Evolutionary conservation across 371 early-diverging fungal genomes (phyloP).

Genomic region (Saksenaea oblongispora): DNA sequence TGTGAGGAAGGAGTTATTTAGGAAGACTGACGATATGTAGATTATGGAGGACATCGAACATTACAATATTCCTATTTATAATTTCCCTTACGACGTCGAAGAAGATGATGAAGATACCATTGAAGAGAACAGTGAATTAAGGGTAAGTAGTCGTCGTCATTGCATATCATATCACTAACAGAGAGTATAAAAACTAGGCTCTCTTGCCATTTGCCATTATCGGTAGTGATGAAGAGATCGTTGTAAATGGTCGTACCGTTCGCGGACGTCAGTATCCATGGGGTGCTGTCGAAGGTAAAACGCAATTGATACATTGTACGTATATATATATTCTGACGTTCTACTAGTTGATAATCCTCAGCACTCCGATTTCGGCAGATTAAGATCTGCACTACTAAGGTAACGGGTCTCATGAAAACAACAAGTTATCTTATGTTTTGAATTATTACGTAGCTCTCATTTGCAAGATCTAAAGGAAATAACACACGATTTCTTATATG

Average conservation of each 20-base stretch:
- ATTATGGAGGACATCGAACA: constrained; percentile 92
- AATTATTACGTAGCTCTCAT: constrained; percentile 71
- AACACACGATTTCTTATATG: constrained; percentile 85
- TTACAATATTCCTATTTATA: constrained; percentile 90
- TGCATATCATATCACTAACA: background rate
- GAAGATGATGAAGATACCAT: constrained; percentile 93
- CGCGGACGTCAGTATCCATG: constrained; percentile 99
- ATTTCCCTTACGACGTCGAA: constrained; percentile 76
- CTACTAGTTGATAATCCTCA: constrained; percentile 75
- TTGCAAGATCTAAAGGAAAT: constrained; percentile 91
- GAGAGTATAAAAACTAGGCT: constrained; percentile 47
- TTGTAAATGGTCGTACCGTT: constrained; percentile 72
- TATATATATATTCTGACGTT: constrained; percentile 1
- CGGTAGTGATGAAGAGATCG: constrained; percentile 93
- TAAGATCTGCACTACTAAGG: constrained; percentile 89
- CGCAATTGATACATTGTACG: background rate
- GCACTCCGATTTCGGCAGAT: constrained; percentile 96
- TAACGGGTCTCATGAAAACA: constrained; percentile 17
- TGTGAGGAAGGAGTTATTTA: background rate
- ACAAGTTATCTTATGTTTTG: background rate
- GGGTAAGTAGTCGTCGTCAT: constrained; percentile 36
- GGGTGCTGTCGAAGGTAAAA: constrained; percentile 92
- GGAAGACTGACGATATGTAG: constrained; percentile 23
- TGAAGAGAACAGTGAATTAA: constrained; percentile 94
- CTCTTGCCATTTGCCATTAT: constrained; percentile 96